phyloP scores from a whole-genome alignment of 345 rosid genomes.

The Ceriops zippeliana region DNA sequence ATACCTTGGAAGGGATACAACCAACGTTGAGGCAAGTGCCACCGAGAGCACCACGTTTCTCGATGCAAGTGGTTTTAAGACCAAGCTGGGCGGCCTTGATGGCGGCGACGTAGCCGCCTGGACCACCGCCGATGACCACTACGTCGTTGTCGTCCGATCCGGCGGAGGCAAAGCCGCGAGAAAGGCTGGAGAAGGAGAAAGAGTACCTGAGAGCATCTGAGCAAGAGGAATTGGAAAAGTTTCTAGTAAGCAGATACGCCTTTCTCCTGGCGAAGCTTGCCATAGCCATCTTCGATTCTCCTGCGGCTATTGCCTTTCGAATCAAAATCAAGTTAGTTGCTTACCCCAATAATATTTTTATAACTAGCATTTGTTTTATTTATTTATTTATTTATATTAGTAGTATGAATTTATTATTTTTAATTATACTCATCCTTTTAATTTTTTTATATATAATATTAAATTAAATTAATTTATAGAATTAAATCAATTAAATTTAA shows the following conservation, averaged over 20 bases:
- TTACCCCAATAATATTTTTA: no score
- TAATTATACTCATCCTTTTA: no score
- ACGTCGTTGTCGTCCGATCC: constrained; percentile 97
- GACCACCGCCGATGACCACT: constrained; percentile 94
- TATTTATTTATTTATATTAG: no score
- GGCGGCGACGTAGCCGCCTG: constrained; percentile 99
- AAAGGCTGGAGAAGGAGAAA: constrained; percentile 40
- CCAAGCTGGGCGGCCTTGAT: constrained; percentile 98
- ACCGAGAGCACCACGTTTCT: constrained; percentile 94
- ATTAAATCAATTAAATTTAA: no score
- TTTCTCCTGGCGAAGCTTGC: constrained; percentile 80
- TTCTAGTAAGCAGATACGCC: constrained; percentile 53
- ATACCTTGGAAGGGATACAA: constrained; percentile 96
- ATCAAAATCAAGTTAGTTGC: neutral
- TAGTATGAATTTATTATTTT: no score
- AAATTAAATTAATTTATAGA: no score
- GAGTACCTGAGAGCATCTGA: constrained; percentile 53
- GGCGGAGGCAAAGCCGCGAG: constrained; percentile 66
- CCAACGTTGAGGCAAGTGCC: constrained; percentile 99
- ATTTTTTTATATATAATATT: no score
- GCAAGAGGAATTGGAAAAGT: constrained; percentile 38
- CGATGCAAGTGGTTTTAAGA: constrained; percentile 94
- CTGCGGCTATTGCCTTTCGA: neutral
- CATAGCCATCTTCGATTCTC: constrained; percentile 62
- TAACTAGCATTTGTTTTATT: no score